A percentile compares a stretch with the other conserved stretches of the same genome.
These are phyloP conservation scores for Fusarium veterinarium DNA, from an alignment of 2,329 filamentous ascomycete species.

Conservation along the genomic window DNA sequence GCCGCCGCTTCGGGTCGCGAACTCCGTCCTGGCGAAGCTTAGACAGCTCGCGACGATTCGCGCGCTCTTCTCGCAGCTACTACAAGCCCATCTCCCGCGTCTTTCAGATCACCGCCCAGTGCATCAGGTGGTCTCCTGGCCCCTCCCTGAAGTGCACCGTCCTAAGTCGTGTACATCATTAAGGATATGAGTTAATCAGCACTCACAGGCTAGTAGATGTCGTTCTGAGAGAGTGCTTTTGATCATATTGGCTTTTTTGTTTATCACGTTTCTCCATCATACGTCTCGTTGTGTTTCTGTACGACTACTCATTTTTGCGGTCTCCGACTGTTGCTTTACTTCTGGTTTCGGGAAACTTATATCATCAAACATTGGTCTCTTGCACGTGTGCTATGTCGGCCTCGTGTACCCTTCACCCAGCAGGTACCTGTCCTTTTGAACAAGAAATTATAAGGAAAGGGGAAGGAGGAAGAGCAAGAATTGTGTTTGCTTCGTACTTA, in stretches of 20 bases:
- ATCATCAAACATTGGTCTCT: conserved; percentile 6
- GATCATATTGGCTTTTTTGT: conserved; percentile 24
- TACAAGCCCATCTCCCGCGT: conserved; percentile 21
- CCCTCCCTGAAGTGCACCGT: background rate
- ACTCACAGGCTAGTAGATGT: background rate
- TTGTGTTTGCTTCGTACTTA: conserved; percentile 33
- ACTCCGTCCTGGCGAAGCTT: conserved; percentile 57
- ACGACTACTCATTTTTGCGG: conserved; percentile 31
- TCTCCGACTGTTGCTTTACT: conserved; percentile 8
- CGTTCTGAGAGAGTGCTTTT: conserved; percentile 12
- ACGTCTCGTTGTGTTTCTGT: conserved; percentile 33
- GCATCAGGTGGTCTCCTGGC: background rate
- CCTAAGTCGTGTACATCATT: background rate
- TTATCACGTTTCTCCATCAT: conserved; percentile 15
- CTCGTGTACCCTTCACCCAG: conserved; percentile 1
- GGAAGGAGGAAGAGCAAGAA: conserved; percentile 21
- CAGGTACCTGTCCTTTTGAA: conserved; percentile 4
- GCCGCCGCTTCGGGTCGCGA: conserved; percentile 69
- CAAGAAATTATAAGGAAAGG: conserved; percentile 10
- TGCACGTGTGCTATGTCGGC: background rate
- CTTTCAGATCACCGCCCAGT: conserved; percentile 11
- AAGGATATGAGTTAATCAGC: conserved; percentile 1
- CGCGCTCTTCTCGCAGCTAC: conserved; percentile 33
- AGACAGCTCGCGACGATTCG: conserved; percentile 49
- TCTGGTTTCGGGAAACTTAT: conserved; percentile 16